Base-by-base conservation (phyloP, 148 eudicot genomes). In the Vaccinium darrowii region DNA sequence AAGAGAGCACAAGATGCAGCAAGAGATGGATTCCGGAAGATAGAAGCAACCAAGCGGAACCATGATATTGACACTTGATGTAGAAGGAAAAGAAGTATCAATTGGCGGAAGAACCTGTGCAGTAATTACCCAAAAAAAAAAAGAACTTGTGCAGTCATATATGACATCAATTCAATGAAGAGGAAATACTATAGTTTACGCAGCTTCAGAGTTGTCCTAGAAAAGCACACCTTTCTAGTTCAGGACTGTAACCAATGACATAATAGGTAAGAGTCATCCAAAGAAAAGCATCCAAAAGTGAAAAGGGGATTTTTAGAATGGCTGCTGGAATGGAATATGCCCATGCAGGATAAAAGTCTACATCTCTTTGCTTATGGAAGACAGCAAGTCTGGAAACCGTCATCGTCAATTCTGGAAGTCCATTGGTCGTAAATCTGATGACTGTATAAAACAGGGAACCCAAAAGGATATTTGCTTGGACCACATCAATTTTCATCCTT, bases 261-360 rank as follows among this genome's bases (percentile, higher is more conserved):
- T 93, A 94, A 84, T 94, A 94, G 33, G 94, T 93, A 53, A 89
- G 82, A 27, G 85, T 57, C 3, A 92, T 93, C 96, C 96, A 94
- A 2, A 92, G 80, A 18, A 86, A 74, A 69, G 92, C 88, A 73
- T 90, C 95, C 12, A 92, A 13, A 72, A 94, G 16, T 4, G 98
- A 90, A 27, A 91, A 50, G 21, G 98, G 96, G 49, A 92, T 88
- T 78, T 91, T 92, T 10, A 94, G 85, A 53, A 94, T 85, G 67
- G 93, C 81, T 53, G 89, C 88, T 5, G 98, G 95, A 72, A 94
- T 84, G 54, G 92, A 88, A 86, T 92, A 93, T 33, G 96, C 94
- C 98, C 98, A 94, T 8, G 95, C 91, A 18, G 98, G 98, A 84
- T 88, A 94, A 82, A 93, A 91, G 87, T 87, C 83, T 8, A 90